These are phyloP conservation scores for Glebionis coronaria DNA, from an alignment of 129 eudicot species.

Conservation along the genomic window DNA sequence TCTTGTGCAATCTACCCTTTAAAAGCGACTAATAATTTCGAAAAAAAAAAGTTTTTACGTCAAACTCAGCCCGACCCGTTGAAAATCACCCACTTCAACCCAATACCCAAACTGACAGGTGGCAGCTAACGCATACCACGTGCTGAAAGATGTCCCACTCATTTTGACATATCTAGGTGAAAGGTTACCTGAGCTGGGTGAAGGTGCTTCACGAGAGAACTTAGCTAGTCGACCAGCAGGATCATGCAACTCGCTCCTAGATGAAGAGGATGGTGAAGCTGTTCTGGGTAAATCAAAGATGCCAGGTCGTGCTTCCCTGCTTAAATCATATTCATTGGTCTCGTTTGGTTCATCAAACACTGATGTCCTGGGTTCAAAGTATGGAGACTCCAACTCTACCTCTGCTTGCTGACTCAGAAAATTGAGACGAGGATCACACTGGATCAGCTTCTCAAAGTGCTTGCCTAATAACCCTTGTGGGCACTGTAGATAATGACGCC, in stretches of 20 bases:
- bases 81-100: too few relatives aligned
- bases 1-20: too few relatives aligned
- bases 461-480: constrained; percentile 68
- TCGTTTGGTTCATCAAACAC: constrained; percentile 32
- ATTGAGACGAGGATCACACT: constrained; percentile 66
- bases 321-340: constrained; percentile 28
- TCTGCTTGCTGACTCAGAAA: constrained; percentile 57
- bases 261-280: constrained; percentile 29
- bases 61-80: too few relatives aligned
- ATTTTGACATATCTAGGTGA: background rate
- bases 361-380: constrained; percentile 50
- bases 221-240: constrained; percentile 35
- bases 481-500: constrained; percentile 79
- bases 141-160: too few relatives aligned
- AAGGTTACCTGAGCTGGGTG: constrained; percentile 77
- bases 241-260: constrained; percentile 36
- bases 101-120: background rate
- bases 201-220: constrained; percentile 54
- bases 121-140: too few relatives aligned
- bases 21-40: too few relatives aligned
- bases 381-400: constrained; percentile 47
- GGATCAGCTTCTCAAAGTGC: constrained; percentile 76
- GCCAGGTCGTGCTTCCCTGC: constrained; percentile 29
- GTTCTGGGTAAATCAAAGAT: constrained; percentile 27
- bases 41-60: too few relatives aligned